phyloP scores from a whole-genome alignment of 257 asterid species.

The Ajuga chamaepitys region DNA sequence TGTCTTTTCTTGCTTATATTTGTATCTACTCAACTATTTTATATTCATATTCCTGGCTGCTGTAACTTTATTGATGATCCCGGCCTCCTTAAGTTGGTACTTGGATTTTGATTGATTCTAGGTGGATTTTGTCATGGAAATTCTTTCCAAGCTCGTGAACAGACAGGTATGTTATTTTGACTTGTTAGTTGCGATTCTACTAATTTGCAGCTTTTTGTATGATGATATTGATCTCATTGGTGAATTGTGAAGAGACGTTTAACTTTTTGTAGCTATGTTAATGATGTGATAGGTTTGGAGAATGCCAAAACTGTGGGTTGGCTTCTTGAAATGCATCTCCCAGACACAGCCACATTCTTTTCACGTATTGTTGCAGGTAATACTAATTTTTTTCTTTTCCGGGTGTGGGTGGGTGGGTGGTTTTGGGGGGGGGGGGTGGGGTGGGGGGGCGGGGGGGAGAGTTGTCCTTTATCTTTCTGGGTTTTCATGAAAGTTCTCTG shows the following conservation, averaged over 20 bases:
- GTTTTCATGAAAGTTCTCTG: slow-evolving; percentile 6
- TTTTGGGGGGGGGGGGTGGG: too few species aligned
- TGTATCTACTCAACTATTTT: not conserved
- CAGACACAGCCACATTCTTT: slow-evolving; percentile 97
- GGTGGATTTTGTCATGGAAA: slow-evolving; percentile 93
- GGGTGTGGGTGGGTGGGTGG: too few species aligned
- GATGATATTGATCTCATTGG: not conserved
- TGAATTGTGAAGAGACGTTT: not conserved
- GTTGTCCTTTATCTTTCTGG: not conserved
- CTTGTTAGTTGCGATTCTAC: not conserved
- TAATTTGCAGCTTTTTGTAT: not conserved
- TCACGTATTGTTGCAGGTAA: slow-evolving; percentile 79
- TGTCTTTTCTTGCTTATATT: not conserved
- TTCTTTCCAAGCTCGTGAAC: slow-evolving; percentile 73
- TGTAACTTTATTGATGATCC: not conserved
- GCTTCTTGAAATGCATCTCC: slow-evolving; percentile 86
- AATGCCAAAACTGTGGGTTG: slow-evolving; percentile 92
- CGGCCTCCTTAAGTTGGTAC: not conserved
- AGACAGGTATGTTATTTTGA: slow-evolving; percentile 56
- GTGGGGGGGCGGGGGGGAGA: too few species aligned
- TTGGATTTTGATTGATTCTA: slow-evolving; percentile 29
- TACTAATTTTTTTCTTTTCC: not conserved
- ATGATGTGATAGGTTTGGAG: slow-evolving; percentile 72
- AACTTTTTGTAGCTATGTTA: not conserved
- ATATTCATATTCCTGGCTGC: not conserved